phyloP scores from a whole-genome alignment of 2,329 filamentous ascomycete genomes.

The Botryotinia narcissicola region DNA sequence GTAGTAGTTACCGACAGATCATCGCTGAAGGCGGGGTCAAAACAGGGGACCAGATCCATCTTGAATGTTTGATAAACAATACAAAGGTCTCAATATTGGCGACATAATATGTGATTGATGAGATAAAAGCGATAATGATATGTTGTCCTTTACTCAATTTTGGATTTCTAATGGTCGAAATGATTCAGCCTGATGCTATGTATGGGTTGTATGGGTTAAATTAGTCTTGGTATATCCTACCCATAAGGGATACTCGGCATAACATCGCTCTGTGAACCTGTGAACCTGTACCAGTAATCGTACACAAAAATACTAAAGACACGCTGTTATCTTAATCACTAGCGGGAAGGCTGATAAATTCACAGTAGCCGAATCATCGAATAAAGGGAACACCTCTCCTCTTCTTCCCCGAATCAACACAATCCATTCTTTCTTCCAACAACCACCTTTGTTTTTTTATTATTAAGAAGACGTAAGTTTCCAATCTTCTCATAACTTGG shows the following conservation, averaged over 20 bases:
- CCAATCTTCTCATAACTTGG: not conserved
- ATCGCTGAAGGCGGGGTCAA: not conserved
- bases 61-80: not conserved
- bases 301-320: slow-evolving; percentile 4
- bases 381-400: slow-evolving; percentile 34
- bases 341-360: slow-evolving; percentile 23
- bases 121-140: not conserved
- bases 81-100: not conserved
- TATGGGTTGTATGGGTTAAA: not conserved
- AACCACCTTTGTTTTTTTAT: not conserved
- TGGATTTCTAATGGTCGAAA: not conserved
- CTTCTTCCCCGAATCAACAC: slow-evolving; percentile 19
- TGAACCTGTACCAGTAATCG: not conserved
- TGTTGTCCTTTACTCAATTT: not conserved
- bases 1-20: not conserved
- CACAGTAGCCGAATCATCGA: slow-evolving; percentile 15
- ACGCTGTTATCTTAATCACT: slow-evolving; percentile 23
- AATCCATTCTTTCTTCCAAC: slow-evolving; percentile 13
- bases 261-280: not conserved
- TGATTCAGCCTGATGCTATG: not conserved
- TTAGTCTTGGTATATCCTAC: not conserved
- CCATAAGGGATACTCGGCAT: not conserved
- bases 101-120: not conserved
- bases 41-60: not conserved
- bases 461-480: slow-evolving; percentile 20